phyloP scores from a whole-genome alignment of 169 alveolate species.

The Eimeria maxima region DNA sequence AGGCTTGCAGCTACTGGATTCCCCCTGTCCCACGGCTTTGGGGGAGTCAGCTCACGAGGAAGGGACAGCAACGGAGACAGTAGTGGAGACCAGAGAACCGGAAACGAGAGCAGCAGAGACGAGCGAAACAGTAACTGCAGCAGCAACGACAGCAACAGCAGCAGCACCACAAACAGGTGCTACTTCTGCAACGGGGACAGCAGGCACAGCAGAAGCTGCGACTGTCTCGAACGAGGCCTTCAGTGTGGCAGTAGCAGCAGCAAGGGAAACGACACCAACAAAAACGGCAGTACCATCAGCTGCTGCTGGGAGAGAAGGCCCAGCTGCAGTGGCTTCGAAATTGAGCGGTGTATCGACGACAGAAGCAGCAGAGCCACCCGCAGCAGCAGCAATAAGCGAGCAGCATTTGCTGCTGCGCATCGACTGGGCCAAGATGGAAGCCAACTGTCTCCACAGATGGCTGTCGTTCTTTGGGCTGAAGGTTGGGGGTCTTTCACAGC shows the following conservation, averaged over 20 bases:
- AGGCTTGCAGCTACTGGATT: not conserved
- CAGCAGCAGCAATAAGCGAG: not conserved
- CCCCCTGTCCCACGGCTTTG: not conserved
- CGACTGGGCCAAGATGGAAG: slow-evolving; percentile 39
- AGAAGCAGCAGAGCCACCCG: not conserved
- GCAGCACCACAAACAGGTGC: not conserved
- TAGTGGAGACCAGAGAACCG: not conserved
- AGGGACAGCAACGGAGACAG: not conserved
- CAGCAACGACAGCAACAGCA: not conserved
- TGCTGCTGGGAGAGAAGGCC: not conserved
- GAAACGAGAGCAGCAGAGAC: not conserved
- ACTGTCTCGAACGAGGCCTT: not conserved
- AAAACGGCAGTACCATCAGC: not conserved
- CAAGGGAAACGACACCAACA: not conserved
- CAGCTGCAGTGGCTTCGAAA: not conserved
- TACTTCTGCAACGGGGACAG: not conserved
- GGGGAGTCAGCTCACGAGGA: not conserved
- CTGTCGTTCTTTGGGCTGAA: slow-evolving; percentile 41
- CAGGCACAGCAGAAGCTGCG: not conserved
- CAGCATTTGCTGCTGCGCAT: slow-evolving; percentile 18
- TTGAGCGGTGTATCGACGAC: not conserved
- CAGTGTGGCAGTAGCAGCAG: not conserved
- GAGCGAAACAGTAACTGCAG: not conserved
- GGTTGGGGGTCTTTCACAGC: slow-evolving; percentile 45
- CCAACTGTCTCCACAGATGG: slow-evolving; percentile 35